Evolutionary conservation across 2,329 filamentous ascomycete species (phyloP).

Genomic region (Aspergillus ibericus): DNA sequence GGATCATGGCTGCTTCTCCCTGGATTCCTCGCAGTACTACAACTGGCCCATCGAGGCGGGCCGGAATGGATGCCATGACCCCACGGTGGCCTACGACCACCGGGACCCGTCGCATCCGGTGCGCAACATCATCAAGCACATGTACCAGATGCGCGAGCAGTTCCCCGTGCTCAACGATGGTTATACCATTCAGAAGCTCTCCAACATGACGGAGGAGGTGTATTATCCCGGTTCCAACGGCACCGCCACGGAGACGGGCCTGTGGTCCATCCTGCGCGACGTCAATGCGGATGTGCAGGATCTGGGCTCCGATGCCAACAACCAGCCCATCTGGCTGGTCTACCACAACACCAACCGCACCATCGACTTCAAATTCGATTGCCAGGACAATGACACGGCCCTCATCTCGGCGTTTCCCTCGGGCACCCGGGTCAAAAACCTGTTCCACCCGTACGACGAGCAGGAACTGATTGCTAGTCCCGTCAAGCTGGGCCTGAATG

Average conservation of each 20-base stretch:
- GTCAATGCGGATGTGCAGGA: constrained; percentile 53
- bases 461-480: constrained; percentile 49
- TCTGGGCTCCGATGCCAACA: constrained; percentile 42
- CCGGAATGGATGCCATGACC: constrained; percentile 56
- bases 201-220: constrained; percentile 54
- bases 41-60: constrained; percentile 57
- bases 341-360: constrained; percentile 49
- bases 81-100: constrained; percentile 58
- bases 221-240: constrained; percentile 53
- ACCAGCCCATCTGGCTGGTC: constrained; percentile 46
- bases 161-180: constrained; percentile 63
- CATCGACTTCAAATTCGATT: constrained; percentile 57
- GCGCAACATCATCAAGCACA: constrained; percentile 59
- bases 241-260: constrained; percentile 55
- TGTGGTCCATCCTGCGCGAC: constrained; percentile 60
- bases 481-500: constrained; percentile 47
- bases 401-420: constrained; percentile 57
- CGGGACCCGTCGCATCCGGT: constrained; percentile 61
- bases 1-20: constrained; percentile 61
- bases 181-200: constrained; percentile 54
- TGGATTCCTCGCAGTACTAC: constrained; percentile 57
- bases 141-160: constrained; percentile 58
- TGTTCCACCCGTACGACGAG: constrained; percentile 62
- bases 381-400: constrained; percentile 45
- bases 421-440: constrained; percentile 59